Percentiles rank a stretch among this genome's conserved stretches.
Evolutionary conservation across 495 filamentous ascomycete species (phyloP).

Genomic region (Aspergillus campestris): DNA sequence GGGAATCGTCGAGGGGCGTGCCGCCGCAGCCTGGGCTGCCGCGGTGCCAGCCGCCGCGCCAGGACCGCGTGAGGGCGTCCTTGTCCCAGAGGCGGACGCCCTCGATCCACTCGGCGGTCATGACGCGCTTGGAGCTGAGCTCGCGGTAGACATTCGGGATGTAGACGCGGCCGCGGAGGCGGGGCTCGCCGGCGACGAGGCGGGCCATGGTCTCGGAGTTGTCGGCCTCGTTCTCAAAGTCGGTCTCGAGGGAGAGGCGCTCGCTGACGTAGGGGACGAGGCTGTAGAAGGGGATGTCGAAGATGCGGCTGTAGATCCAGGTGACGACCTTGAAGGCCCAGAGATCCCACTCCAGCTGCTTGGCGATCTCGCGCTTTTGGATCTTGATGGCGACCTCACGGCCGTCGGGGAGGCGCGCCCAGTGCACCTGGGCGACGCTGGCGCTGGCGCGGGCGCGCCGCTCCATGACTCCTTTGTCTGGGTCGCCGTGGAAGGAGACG

Average conservation of each 20-base stretch:
- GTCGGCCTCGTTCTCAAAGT: constrained; percentile 82
- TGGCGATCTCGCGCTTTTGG: constrained; percentile 87
- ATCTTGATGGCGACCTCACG: constrained; percentile 91
- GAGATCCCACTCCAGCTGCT: constrained; percentile 86
- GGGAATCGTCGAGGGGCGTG: constrained; percentile 45
- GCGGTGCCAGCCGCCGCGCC: constrained; percentile 65
- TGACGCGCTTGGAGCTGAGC: constrained; percentile 71
- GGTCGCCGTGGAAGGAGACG: constrained; percentile 62
- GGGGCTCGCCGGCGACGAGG: constrained; percentile 67
- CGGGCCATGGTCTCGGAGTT: constrained; percentile 79
- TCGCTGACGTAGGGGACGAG: constrained; percentile 86
- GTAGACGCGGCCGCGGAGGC: constrained; percentile 71
- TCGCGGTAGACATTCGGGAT: constrained; percentile 79
- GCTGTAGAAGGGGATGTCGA: constrained; percentile 81
- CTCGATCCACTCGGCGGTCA: constrained; percentile 97
- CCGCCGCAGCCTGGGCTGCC: constrained; percentile 74
- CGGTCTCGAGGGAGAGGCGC: constrained; percentile 80
- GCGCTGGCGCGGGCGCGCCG: constrained; percentile 77
- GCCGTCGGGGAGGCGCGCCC: constrained; percentile 76
- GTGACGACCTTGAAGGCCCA: constrained; percentile 91
- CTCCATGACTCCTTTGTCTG: constrained; percentile 76
- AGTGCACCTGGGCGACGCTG: constrained; percentile 93
- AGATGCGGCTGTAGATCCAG: constrained; percentile 66
- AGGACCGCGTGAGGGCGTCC: constrained; percentile 58
- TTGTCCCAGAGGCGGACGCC: constrained; percentile 89